Base-by-base conservation (phyloP, 2,329 filamentous ascomycete species). In the Alternaria dauci region DNA sequence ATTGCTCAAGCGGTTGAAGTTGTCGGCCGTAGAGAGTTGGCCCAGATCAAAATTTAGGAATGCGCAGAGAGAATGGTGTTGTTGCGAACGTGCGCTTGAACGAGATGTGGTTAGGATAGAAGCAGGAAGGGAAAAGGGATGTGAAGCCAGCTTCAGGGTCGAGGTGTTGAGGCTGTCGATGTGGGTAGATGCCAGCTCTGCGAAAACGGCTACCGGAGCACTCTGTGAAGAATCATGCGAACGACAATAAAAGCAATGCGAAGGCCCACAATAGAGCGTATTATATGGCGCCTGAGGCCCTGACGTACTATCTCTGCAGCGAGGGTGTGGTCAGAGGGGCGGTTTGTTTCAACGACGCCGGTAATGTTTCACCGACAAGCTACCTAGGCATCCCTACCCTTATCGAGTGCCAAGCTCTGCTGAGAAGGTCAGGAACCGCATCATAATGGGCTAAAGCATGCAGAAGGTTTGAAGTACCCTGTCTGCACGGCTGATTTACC, bases 311-410 rank as follows among this genome's bases (percentile, higher is more conserved):
- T 47, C 44, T 46, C 50, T 53, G 46, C 44, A 38, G 43, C 61
- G 63, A 55, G 55, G 38, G 51, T 58, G 48, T 50, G 41, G 28
- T 46, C 50, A 53, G 55, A 58, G 62, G 57, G 54, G 44, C 60
- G 62, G 52, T 57, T 57, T 63, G 67, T 70, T 71, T 71, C 66
- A 42, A 66, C 39, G 39, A 61, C 48, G 54, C 47, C 60, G 60
- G 23, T 41, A 47, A 39, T 44, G 69, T 71, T 71, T 71, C 69
- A 69, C 18, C 28, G 41, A 18, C 18, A n/a, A 38, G 26, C 32
- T 28, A 23, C 20, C 20, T 23, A 23, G 20, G 20, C 4, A 44
- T 56, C 48, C 65, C 59, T 63, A 55, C 42, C 63, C 55, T 11
- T 34, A 64, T 59, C 28, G 23, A 53, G 58, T 11, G 16, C 34